Evolutionary conservation across 148 eudicot species (phyloP).

Genomic region (Amaranthus palmeri): DNA sequence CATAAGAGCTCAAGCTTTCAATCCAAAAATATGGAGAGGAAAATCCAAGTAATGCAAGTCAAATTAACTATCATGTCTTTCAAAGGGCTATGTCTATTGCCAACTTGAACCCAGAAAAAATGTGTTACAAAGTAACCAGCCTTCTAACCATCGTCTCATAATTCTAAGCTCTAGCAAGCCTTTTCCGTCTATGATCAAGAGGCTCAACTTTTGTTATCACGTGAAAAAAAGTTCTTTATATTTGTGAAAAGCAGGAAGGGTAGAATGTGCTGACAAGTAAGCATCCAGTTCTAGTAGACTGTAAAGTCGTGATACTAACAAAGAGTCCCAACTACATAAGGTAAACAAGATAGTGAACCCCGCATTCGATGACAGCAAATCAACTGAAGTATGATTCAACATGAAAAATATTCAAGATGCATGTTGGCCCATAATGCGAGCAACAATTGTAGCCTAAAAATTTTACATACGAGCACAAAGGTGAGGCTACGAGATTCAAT

Average conservation of each 20-base stretch:
- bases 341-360: neutral
- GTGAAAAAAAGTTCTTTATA: neutral
- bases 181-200: neutral
- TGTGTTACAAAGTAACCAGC: neutral
- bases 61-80: neutral
- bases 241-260: neutral
- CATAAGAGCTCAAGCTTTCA: neutral
- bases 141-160: neutral
- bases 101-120: neutral
- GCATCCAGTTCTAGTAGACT: neutral
- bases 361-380: neutral
- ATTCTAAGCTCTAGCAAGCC: neutral
- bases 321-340: neutral
- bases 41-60: neutral
- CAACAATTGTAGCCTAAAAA: neutral
- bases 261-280: neutral
- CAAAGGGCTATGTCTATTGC: neutral
- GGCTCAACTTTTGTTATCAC: neutral
- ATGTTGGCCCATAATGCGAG: neutral
- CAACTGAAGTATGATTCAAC: neutral
- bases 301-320: neutral
- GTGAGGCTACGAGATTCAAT: too few relatives aligned
- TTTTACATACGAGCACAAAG: too few relatives aligned
- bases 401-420: neutral
- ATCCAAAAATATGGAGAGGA: neutral